These are phyloP conservation scores for Mycena polygramma DNA, from an alignment of 768 basidiomycete species.

Conservation along the genomic window DNA sequence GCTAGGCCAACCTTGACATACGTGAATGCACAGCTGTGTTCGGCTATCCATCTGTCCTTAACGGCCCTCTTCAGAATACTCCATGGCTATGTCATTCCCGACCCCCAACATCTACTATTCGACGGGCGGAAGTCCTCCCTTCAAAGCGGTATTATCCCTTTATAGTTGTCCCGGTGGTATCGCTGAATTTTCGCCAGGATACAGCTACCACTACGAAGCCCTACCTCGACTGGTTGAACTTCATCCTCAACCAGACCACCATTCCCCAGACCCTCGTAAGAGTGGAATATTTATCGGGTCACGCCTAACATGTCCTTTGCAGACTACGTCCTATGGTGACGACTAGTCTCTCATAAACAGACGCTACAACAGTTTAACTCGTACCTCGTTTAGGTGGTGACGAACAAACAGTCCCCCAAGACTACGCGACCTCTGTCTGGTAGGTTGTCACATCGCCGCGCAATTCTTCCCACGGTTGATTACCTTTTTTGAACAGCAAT, in stretches of 20 bases:
- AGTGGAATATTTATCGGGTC: background rate
- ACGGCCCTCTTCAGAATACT: slow-evolving; percentile 55
- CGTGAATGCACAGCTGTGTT: slow-evolving; percentile 34
- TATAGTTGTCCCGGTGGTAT: background rate
- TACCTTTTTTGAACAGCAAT: slow-evolving; percentile 43
- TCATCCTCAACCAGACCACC: slow-evolving; percentile 50
- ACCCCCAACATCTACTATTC: slow-evolving; percentile 74
- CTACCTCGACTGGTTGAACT: slow-evolving; percentile 65
- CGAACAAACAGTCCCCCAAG: slow-evolving; percentile 68
- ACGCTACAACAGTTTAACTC: too few relatives aligned
- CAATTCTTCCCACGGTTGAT: slow-evolving; percentile 5
- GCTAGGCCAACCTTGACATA: slow-evolving; percentile 76
- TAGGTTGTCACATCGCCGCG: background rate
- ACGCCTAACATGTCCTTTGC: background rate
- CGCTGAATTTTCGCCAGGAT: slow-evolving; percentile 46
- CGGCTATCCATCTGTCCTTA: background rate
- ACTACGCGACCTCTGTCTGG: slow-evolving; percentile 73
- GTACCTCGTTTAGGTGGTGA: slow-evolving; percentile 60
- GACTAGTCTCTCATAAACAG: too few relatives aligned
- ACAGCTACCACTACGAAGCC: slow-evolving; percentile 58
- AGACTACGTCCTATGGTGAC: slow-evolving; percentile 47
- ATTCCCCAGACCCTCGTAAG: slow-evolving; percentile 61
- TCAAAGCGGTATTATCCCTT: slow-evolving; percentile 47
- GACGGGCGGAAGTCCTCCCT: slow-evolving; percentile 77
- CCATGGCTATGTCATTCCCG: slow-evolving; percentile 67